Conservation (phyloP, 2,329 filamentous ascomycete genomes). For the Fusarium beomiforme region DNA sequence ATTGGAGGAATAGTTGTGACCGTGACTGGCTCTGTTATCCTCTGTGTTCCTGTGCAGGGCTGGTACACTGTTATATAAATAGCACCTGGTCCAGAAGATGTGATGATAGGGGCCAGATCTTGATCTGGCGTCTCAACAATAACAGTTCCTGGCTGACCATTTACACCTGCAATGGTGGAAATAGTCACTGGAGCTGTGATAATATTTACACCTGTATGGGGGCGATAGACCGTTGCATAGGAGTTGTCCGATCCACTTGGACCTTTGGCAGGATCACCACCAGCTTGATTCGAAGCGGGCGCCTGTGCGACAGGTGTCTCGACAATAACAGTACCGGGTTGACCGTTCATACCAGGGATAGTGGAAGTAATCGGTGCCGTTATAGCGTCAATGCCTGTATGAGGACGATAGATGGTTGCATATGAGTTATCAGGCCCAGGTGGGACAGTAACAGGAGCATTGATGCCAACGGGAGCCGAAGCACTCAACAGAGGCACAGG, state of each 20-base stretch:
- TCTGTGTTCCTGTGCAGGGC: constrained; percentile 2
- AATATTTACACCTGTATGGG: constrained; percentile 3
- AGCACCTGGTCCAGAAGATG: background rate
- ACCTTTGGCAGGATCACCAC: too few species aligned
- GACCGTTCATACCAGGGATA: background rate
- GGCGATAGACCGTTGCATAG: constrained; percentile 17
- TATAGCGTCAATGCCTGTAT: background rate
- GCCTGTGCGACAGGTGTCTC: constrained; percentile 1
- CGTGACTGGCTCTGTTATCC: constrained; percentile 1
- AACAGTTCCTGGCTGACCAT: constrained; percentile 18
- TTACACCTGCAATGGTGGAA: background rate
- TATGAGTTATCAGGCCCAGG: background rate
- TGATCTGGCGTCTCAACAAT: constrained; percentile 20
- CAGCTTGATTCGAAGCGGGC: too few species aligned
- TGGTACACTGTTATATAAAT: constrained; percentile 14
- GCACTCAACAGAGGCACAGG: background rate
- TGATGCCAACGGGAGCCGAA: background rate
- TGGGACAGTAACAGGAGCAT: background rate
- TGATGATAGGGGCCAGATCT: constrained; percentile 6
- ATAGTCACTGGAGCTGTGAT: background rate
- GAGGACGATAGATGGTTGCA: background rate
- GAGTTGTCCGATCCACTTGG: too few species aligned
- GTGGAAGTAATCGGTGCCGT: background rate
- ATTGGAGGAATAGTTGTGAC: constrained; percentile 10
- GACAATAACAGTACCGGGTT: constrained; percentile 19